phyloP scores from a whole-genome alignment of 352 stramenopile species.

The Globisporangium spinosum region DNA sequence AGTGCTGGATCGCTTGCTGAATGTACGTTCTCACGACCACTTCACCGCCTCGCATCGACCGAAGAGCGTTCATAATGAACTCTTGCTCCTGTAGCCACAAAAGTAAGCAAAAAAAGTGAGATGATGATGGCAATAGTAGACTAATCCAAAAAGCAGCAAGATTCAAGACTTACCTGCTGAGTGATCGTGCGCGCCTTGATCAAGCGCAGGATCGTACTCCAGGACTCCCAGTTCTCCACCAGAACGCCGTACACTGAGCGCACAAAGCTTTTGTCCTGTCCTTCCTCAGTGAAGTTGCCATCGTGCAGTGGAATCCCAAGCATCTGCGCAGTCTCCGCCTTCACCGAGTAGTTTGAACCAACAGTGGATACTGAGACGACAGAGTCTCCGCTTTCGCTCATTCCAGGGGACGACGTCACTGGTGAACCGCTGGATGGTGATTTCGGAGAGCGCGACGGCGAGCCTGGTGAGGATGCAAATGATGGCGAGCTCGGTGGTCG shows the following conservation, averaged over 20 bases:
- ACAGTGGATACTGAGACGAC: conserved; percentile 53
- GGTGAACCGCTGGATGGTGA: conserved; percentile 46
- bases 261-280: conserved; percentile 55
- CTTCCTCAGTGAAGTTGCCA: conserved; percentile 47
- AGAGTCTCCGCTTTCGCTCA: conserved; percentile 59
- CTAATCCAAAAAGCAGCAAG: background rate
- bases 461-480: conserved; percentile 58
- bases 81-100: conserved; percentile 55
- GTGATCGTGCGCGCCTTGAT: conserved; percentile 70
- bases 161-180: conserved; percentile 42
- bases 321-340: conserved; percentile 70
- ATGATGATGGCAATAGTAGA: background rate
- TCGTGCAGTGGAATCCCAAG: conserved; percentile 77
- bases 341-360: conserved; percentile 77
- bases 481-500: conserved; percentile 63
- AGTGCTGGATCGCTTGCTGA: conserved; percentile 54
- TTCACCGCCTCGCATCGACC: conserved; percentile 67
- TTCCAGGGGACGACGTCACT: conserved; percentile 55
- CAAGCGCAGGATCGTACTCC: conserved; percentile 79
- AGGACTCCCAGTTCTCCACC: conserved; percentile 82
- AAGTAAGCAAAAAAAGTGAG: conserved; percentile 7
- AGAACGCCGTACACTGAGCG: conserved; percentile 69
- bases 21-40: conserved; percentile 68
- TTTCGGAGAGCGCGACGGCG: conserved; percentile 58
- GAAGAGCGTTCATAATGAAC: conserved; percentile 68